These are phyloP conservation scores for Clavispora santaluciae DNA, from an alignment of 805 yeast species.

Conservation along the genomic window DNA sequence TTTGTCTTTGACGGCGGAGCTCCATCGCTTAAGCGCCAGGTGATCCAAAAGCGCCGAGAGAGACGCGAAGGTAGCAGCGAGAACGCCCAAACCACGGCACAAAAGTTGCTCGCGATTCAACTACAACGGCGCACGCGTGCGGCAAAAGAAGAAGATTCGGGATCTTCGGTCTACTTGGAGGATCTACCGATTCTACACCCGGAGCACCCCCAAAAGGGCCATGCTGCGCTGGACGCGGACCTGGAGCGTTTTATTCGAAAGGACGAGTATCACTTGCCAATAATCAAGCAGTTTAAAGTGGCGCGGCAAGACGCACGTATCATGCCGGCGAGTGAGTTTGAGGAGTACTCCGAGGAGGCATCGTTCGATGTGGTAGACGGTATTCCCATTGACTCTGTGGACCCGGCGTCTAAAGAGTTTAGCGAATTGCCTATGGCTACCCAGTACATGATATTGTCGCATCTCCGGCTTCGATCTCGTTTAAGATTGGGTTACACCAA, in stretches of 20 bases:
- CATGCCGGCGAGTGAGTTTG: constrained; percentile 67
- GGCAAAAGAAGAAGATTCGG: not conserved
- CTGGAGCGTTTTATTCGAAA: constrained; percentile 40
- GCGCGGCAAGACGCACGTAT: constrained; percentile 64
- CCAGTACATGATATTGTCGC: constrained; percentile 83
- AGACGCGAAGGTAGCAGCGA: constrained; percentile 71
- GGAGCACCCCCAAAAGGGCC: constrained; percentile 3
- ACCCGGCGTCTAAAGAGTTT: constrained; percentile 80
- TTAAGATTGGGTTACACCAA: constrained; percentile 93
- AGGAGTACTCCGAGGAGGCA: constrained; percentile 42
- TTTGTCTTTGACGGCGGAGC: constrained; percentile 97
- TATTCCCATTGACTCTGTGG: constrained; percentile 65
- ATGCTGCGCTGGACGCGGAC: not conserved
- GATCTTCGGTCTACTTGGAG: constrained; percentile 17
- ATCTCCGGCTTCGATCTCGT: constrained; percentile 76
- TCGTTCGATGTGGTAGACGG: constrained; percentile 55
- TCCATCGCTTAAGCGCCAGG: constrained; percentile 73
- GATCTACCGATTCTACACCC: constrained; percentile 23
- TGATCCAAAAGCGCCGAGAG: constrained; percentile 69
- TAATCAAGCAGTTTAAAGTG: constrained; percentile 50
- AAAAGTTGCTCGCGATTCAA: constrained; percentile 72
- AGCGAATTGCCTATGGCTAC: constrained; percentile 72
- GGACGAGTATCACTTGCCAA: constrained; percentile 88
- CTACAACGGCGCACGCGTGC: constrained; percentile 46
- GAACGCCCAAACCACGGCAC: constrained; percentile 70